phyloP scores from a whole-genome alignment of 805 yeast genomes.

The Kuraishia capsulata region DNA sequence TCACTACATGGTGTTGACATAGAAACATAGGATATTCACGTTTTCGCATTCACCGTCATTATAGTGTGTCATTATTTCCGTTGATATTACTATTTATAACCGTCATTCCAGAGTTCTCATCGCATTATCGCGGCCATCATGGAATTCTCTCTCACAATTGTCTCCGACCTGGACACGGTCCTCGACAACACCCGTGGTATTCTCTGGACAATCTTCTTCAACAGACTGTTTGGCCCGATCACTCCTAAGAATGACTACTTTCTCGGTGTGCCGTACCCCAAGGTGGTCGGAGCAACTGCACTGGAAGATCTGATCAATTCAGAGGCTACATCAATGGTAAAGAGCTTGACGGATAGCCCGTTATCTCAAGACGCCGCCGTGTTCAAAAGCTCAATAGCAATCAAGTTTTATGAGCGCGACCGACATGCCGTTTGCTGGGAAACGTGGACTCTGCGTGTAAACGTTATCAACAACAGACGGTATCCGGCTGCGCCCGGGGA shows the following conservation, averaged over 20 bases:
- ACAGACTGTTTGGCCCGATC: conserved; percentile 58
- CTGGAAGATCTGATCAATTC: conserved; percentile 33
- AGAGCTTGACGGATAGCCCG: conserved; percentile 7
- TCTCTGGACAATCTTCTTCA: conserved; percentile 60
- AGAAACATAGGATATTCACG: no score
- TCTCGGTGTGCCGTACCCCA: conserved; percentile 50
- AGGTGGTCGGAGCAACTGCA: conserved; percentile 31
- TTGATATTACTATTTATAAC: no score
- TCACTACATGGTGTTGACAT: no score
- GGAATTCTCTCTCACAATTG: conserved; percentile 39
- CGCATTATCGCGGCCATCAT: no score
- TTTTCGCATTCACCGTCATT: no score
- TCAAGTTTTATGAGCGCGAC: conserved; percentile 19
- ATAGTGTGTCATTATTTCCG: no score
- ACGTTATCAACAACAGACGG: conserved; percentile 22
- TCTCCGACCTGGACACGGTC: conserved; percentile 43
- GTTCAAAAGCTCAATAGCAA: conserved; percentile 22
- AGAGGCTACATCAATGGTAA: conserved; percentile 21
- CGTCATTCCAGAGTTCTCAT: no score
- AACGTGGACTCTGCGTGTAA: conserved; percentile 51
- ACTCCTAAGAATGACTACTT: conserved; percentile 48
- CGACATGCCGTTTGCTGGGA: conserved; percentile 61
- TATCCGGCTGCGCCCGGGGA: conserved; percentile 3
- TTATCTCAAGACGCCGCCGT: conserved; percentile 5
- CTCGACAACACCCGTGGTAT: conserved; percentile 52